Percentiles rank a stretch among this genome's conserved stretches.
Conservation (phyloP, 441 rosid species). For the Metrosideros polymorpha region DNA sequence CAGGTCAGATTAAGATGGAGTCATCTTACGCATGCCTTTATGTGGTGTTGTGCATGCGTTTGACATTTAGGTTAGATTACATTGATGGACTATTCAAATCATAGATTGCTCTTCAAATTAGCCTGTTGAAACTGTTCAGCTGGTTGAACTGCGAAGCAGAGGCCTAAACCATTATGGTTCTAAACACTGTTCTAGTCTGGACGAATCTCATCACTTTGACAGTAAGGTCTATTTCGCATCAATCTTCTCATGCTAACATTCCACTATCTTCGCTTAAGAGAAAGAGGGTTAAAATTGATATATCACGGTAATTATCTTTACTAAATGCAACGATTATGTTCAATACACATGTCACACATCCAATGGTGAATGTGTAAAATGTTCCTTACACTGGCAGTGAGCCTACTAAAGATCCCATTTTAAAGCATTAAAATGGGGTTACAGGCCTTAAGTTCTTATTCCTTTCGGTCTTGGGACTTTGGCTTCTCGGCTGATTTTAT, state of each 20-base stretch:
- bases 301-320: not conserved
- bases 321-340: not conserved
- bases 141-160: not conserved
- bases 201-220: not conserved
- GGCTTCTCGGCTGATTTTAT: not conserved
- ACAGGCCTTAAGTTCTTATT: not conserved
- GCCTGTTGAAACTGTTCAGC: not conserved
- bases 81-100: not conserved
- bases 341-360: not conserved
- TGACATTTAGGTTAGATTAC: not conserved
- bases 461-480: not conserved
- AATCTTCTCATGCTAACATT: not conserved
- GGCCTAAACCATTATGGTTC: not conserved
- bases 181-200: not conserved
- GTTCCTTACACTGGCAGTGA: not conserved
- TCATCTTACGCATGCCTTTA: not conserved
- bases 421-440: not conserved
- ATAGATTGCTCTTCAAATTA: not conserved
- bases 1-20: not conserved
- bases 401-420: not conserved
- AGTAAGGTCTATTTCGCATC: not conserved
- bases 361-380: not conserved
- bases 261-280: not conserved
- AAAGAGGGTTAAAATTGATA: not conserved
- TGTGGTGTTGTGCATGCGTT: not conserved